phyloP scores from a whole-genome alignment of 2,329 filamentous ascomycete species.

The Tetracladium maxilliforme region DNA sequence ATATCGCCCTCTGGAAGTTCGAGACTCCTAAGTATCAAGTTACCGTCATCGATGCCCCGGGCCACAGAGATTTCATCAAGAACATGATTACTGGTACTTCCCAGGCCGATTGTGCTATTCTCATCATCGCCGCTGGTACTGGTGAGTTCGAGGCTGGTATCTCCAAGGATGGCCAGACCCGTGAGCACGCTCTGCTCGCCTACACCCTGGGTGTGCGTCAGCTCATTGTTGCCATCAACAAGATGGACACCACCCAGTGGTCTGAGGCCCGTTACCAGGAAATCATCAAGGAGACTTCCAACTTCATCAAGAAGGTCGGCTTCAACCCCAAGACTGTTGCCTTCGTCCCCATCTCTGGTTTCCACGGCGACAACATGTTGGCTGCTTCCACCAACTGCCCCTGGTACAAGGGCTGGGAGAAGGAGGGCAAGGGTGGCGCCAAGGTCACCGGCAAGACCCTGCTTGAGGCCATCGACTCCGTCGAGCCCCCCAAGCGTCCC shows the following conservation, averaged over 20 bases:
- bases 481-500: constrained; percentile 84
- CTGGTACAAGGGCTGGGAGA: constrained; percentile 99
- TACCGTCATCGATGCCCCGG: constrained; percentile 97
- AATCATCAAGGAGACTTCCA: constrained; percentile 99
- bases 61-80: constrained; percentile 99
- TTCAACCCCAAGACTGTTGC: constrained; percentile 99
- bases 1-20: constrained; percentile 99
- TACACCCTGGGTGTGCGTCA: constrained; percentile 99
- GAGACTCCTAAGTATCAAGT: constrained; percentile 96
- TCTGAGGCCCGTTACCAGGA: constrained; percentile 90
- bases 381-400: constrained; percentile 78
- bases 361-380: constrained; percentile 99
- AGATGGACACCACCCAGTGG: constrained; percentile 99
- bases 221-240: constrained; percentile 99
- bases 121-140: constrained; percentile 99
- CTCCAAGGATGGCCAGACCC: constrained; percentile 99
- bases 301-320: constrained; percentile 99
- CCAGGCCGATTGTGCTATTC: constrained; percentile 98
- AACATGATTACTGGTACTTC: constrained; percentile 99
- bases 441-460: constrained; percentile 93
- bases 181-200: constrained; percentile 99
- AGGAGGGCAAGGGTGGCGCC: constrained; percentile 83
- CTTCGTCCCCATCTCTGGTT: constrained; percentile 99
- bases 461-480: constrained; percentile 95
- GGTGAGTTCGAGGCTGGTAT: constrained; percentile 99